Evolutionary conservation across 2,329 filamentous ascomycete species (phyloP), one percentile per base, ranked within the genome.

Genomic region (Alternaria sp.): DNA sequence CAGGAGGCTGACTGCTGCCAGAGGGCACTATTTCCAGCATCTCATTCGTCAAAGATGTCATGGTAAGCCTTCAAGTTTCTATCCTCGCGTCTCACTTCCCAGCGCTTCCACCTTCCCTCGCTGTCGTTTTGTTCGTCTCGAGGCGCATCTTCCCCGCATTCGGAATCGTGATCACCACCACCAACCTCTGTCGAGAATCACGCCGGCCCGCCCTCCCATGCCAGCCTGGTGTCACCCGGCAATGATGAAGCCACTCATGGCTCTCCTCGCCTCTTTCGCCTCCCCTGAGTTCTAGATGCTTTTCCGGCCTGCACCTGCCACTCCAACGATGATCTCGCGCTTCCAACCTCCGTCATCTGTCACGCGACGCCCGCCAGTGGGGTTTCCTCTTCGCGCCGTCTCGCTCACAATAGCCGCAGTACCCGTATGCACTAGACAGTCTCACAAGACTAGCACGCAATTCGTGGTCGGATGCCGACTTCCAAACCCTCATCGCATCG

Each of bases 21-120:
- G 92, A 94, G 86, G 92, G 92, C 67, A 94, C 92, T 54, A 89
- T 94, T 67, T 94, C 91, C 79, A 90, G 91, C 71, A 93, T 94
- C 78, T 92, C 90, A 71, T 94, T 94, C 81, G 92, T 94, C 81
- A 92, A 92, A 82, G 90, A 94, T 79, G 88, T 92, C 69, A 84
- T 94, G 83, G 92, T 94, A 88, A 87, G 91, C 70, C 62, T 69
- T 58, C 60, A 56, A 62, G 58, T 61, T 70, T 61, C 76, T 58
- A 58, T 69, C 61, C 75, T 58, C 41, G 68, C 54, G 45, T 60
- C 63, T 65, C 66, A 61, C 25, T 41, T 51, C 18, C 59, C 49
- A 44, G 47, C 60, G 20, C 37, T 51, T 53, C 28, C 28, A 37
- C 49, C 41, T 56, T 41, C 63, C 58, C 45, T 41, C 37, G 45